Evolutionary conservation across 192 early-diverging fungal species (phyloP).

Genomic region (Backusella parvicylindrica): DNA sequence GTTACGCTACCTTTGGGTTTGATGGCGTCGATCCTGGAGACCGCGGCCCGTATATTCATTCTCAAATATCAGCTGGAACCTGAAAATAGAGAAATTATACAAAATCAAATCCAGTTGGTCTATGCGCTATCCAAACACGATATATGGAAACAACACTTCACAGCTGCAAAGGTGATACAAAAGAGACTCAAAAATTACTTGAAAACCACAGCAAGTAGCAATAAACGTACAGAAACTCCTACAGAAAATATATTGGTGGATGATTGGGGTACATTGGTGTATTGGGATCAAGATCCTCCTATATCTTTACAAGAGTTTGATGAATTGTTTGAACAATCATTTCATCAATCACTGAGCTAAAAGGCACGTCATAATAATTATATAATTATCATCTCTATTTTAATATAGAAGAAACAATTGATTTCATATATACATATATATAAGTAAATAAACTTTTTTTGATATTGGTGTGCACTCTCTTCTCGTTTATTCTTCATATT

Average conservation of each 20-base stretch:
- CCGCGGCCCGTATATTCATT: not conserved
- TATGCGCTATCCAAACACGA: not conserved
- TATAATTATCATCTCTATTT: not conserved
- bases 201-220: not conserved
- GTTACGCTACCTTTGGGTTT: not conserved
- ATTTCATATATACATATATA: not conserved
- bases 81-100: not conserved
- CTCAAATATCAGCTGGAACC: conserved; percentile 1
- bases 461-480: not conserved
- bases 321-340: not conserved
- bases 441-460: not conserved
- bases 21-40: not conserved
- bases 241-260: not conserved
- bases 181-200: not conserved
- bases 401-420: not conserved
- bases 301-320: not conserved
- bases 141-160: not conserved
- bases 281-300: not conserved
- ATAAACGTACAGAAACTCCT: not conserved
- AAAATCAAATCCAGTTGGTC: not conserved
- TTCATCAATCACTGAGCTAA: not conserved
- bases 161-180: not conserved
- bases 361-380: not conserved
- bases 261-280: not conserved
- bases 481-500: not conserved